Conservation (phyloP, 1,284 basidiomycete genomes). For the Ceratobasidium sp. region DNA sequence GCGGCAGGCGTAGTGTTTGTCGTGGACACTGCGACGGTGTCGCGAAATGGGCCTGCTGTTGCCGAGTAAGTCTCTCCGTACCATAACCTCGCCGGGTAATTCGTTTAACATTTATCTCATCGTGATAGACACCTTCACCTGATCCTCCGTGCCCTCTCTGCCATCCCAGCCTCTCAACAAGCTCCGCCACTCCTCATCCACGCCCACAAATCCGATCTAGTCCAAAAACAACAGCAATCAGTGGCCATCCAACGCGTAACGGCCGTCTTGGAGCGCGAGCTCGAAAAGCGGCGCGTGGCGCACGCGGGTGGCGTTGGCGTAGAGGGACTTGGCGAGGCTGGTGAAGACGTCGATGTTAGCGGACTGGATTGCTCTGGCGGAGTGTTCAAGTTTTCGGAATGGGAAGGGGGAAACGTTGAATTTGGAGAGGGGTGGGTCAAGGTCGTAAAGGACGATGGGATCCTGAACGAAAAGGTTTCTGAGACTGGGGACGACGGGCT, state of each 20-base stretch:
- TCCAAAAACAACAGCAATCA: slow-evolving; percentile 55
- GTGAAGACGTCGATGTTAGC: slow-evolving; percentile 65
- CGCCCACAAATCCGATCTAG: slow-evolving; percentile 75
- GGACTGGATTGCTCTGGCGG: slow-evolving; percentile 67
- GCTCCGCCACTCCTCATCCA: slow-evolving; percentile 68
- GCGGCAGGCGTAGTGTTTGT: slow-evolving; percentile 74
- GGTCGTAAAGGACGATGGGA: slow-evolving; percentile 46
- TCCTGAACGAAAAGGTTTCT: slow-evolving; percentile 36
- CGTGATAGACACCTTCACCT: slow-evolving; percentile 68
- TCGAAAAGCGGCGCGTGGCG: slow-evolving; percentile 72
- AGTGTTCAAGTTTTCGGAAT: slow-evolving; percentile 71
- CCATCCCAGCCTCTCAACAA: slow-evolving; percentile 69
- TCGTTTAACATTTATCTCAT: not conserved
- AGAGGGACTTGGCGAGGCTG: slow-evolving; percentile 65
- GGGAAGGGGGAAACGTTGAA: slow-evolving; percentile 77
- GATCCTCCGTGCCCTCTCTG: slow-evolving; percentile 69
- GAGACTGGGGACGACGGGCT: slow-evolving; percentile 58
- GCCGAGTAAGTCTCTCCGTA: slow-evolving; percentile 68
- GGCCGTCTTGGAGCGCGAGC: slow-evolving; percentile 76
- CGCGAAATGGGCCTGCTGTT: slow-evolving; percentile 70
- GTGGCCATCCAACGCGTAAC: slow-evolving; percentile 72
- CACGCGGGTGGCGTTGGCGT: slow-evolving; percentile 69
- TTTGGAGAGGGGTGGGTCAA: slow-evolving; percentile 67
- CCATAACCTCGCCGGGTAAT: not conserved
- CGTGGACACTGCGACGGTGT: slow-evolving; percentile 74